Percentiles rank a stretch among this genome's conserved stretches.
Conservation (phyloP, 164 flowering plant species). For the Nymphaea thermarum region DNA sequence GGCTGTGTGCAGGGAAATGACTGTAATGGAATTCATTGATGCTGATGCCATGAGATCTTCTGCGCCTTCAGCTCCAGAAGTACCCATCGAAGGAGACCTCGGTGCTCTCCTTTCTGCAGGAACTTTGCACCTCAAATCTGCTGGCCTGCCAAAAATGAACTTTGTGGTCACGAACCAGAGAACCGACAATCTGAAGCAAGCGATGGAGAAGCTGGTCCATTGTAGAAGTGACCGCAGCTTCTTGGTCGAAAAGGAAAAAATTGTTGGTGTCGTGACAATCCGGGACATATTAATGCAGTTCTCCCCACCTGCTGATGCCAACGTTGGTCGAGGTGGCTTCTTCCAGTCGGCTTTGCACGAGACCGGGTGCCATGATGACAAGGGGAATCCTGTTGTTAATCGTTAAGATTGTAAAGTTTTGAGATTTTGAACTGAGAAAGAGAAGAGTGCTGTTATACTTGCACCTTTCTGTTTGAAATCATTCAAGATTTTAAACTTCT, state of each 20-base stretch:
- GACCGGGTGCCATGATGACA: constrained; percentile 10
- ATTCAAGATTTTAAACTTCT: too few species aligned
- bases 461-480: too few species aligned
- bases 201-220: constrained; percentile 18
- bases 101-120: constrained; percentile 19
- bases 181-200: constrained; percentile 29
- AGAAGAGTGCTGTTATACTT: too few species aligned
- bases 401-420: constrained; percentile 1
- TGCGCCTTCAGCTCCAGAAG: constrained; percentile 1
- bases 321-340: constrained; percentile 29
- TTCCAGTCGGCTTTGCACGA: constrained; percentile 31
- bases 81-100: constrained; percentile 7
- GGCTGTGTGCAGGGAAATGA: constrained; percentile 13
- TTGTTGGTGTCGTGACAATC: constrained; percentile 19
- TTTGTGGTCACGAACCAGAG: constrained; percentile 21
- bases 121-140: constrained; percentile 9
- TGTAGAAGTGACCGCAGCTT: constrained; percentile 23
- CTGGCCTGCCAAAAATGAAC: constrained; percentile 21
- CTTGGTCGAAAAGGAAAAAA: constrained; percentile 15
- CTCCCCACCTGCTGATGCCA: constrained; percentile 31
- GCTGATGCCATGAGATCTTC: constrained; percentile 6
- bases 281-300: constrained; percentile 33
- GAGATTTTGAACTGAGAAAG: not conserved
- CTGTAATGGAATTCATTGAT: constrained; percentile 20
- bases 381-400: constrained; percentile 1